Percentiles rank a stretch among this genome's conserved stretches.
Conservation (phyloP, 345 rosid species). For the Geranium rotundifolium region DNA sequence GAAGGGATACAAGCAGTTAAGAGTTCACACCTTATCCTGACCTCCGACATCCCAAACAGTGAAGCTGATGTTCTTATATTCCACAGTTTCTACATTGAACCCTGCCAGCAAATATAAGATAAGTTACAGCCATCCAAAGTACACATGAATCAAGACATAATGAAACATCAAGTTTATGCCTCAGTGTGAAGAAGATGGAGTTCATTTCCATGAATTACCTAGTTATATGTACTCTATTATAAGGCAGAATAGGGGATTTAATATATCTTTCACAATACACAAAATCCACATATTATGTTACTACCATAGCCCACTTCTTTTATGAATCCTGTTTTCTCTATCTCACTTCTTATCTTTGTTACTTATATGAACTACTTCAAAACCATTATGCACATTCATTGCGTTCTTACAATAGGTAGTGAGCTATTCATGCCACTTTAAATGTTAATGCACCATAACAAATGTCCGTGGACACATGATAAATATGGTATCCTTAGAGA, state of each 20-base stretch:
- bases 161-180: background rate
- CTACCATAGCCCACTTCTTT: background rate
- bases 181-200: background rate
- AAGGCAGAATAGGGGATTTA: background rate
- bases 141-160: background rate
- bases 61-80: constrained; percentile 85
- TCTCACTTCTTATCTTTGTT: background rate
- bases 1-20: background rate
- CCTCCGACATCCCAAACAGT: constrained; percentile 97
- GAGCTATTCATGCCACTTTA: background rate
- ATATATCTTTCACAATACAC: background rate
- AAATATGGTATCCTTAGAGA: background rate
- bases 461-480: background rate
- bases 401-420: background rate
- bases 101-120: constrained; percentile 24
- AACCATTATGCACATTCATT: background rate
- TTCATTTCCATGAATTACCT: background rate
- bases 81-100: constrained; percentile 82
- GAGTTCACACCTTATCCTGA: constrained; percentile 57
- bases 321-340: background rate
- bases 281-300: too few relatives aligned
- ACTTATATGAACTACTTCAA: too few relatives aligned
- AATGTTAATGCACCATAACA: background rate
- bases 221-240: background rate
- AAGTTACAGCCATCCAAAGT: background rate